These are phyloP conservation scores for Grigorovia jiainica DNA, from an alignment of 805 yeast species.

Conservation along the genomic window DNA sequence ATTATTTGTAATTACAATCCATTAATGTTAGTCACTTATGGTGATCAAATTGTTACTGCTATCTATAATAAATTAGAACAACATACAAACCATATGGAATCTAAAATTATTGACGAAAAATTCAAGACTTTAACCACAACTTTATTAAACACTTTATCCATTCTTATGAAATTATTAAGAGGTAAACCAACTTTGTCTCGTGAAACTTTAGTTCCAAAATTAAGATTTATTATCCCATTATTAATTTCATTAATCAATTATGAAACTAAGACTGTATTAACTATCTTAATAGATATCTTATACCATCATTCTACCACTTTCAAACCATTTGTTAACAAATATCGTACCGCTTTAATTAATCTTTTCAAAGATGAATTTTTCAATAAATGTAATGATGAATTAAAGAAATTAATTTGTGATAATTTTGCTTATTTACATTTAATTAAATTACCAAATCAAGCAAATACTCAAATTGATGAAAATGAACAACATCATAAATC, in stretches of 20 bases:
- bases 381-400: constrained; percentile 30
- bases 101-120: constrained; percentile 14
- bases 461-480: constrained; percentile 30
- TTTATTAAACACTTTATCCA: constrained; percentile 23
- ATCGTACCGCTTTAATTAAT: constrained; percentile 36
- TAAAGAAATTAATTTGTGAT: constrained; percentile 36
- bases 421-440: constrained; percentile 49
- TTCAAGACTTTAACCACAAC: constrained; percentile 21
- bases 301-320: constrained; percentile 65
- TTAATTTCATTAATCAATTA: constrained; percentile 39
- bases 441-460: constrained; percentile 38
- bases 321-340: constrained; percentile 65
- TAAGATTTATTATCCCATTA: constrained; percentile 50
- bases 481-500: constrained; percentile 27
- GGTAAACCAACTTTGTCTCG: constrained; percentile 80
- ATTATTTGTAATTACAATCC: constrained; percentile 35
- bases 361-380: constrained; percentile 29
- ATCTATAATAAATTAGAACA: constrained; percentile 24
- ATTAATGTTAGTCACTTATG: constrained; percentile 26
- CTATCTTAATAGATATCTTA: constrained; percentile 36
- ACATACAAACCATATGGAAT: constrained; percentile 14
- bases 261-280: constrained; percentile 30
- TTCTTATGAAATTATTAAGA: constrained; percentile 38
- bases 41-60: constrained; percentile 22
- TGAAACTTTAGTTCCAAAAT: constrained; percentile 72